Conservation (phyloP, 495 filamentous ascomycete species). For the Elaphomyces granulatus region DNA sequence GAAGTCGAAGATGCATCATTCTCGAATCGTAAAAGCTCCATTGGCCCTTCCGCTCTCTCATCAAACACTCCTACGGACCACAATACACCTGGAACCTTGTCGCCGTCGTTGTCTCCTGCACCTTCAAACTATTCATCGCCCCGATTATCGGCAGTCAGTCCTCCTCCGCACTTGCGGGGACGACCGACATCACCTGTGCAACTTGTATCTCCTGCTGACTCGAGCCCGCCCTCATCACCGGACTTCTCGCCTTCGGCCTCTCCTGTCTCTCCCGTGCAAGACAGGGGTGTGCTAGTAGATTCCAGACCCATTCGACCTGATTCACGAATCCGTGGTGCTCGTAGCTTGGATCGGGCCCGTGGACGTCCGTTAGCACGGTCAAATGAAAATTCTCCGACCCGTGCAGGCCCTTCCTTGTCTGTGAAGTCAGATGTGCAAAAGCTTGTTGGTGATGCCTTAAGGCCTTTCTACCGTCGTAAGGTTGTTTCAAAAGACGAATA, state of each 20-base stretch:
- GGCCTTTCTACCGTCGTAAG: slow-evolving; percentile 56
- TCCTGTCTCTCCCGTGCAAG: slow-evolving; percentile 11
- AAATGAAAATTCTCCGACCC: slow-evolving; percentile 40
- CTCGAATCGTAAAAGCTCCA: slow-evolving; percentile 38
- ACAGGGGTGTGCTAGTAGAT: slow-evolving; percentile 5
- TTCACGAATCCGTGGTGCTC: not conserved
- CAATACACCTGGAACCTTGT: slow-evolving; percentile 44
- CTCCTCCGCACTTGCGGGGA: slow-evolving; percentile 47
- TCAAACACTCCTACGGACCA: slow-evolving; percentile 32
- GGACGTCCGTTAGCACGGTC: slow-evolving; percentile 22
- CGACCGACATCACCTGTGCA: slow-evolving; percentile 54
- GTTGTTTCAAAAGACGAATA: slow-evolving; percentile 69
- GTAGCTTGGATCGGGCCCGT: not conserved
- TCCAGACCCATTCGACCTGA: slow-evolving; percentile 1
- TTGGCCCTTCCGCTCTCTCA: slow-evolving; percentile 29
- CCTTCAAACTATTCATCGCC: slow-evolving; percentile 55
- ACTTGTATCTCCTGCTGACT: slow-evolving; percentile 49
- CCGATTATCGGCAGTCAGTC: slow-evolving; percentile 53
- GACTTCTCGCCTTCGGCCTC: slow-evolving; percentile 27
- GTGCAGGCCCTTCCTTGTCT: slow-evolving; percentile 44
- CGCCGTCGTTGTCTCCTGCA: slow-evolving; percentile 58
- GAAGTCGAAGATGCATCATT: slow-evolving; percentile 64
- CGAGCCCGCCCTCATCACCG: slow-evolving; percentile 43
- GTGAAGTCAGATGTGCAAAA: slow-evolving; percentile 70
- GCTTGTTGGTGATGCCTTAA: slow-evolving; percentile 63